Conservation (phyloP, 1,284 basidiomycete species). For the Trichosporon coremiiforme region DNA sequence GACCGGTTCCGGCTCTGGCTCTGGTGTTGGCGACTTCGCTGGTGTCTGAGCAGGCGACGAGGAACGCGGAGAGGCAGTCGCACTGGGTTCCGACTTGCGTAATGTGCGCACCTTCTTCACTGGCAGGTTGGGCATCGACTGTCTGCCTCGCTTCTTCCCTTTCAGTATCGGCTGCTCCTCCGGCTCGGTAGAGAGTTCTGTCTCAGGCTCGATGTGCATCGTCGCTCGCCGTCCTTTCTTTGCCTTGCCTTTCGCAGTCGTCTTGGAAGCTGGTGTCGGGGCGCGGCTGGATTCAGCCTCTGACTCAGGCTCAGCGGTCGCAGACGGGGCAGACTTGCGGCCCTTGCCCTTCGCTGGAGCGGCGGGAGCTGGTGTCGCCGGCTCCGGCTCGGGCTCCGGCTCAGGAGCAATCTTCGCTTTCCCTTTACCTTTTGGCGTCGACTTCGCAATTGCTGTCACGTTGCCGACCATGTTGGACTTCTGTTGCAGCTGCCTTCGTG, state of each 20-base stretch:
- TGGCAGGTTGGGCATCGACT: constrained; percentile 37
- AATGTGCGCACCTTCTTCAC: constrained; percentile 33
- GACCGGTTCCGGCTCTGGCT: constrained; percentile 33
- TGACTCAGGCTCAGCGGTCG: constrained; percentile 21
- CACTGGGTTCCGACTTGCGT: constrained; percentile 13
- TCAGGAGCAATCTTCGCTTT: constrained; percentile 22
- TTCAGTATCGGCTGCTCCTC: constrained; percentile 26
- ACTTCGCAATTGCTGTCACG: constrained; percentile 25
- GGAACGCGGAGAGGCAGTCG: constrained; percentile 26
- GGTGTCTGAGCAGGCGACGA: constrained; percentile 31
- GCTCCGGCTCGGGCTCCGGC: constrained; percentile 5
- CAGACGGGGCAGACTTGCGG: constrained; percentile 21
- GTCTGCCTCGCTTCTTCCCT: constrained; percentile 39
- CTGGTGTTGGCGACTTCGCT: constrained; percentile 42
- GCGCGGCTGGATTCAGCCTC: neutral
- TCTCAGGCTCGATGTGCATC: constrained; percentile 22
- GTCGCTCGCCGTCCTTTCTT: constrained; percentile 35
- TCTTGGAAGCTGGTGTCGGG: neutral
- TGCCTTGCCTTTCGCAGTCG: constrained; percentile 27
- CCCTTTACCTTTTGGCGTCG: constrained; percentile 29
- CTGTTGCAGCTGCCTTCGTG: constrained; percentile 46
- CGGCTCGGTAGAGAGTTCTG: constrained; percentile 18
- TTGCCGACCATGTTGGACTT: constrained; percentile 41
- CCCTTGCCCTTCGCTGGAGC: neutral
- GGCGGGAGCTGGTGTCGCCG: neutral